Percentiles rank a stretch among this genome's conserved stretches.
Conservation (phyloP, 352 stramenopile genomes). For the Globisporangium polare region DNA sequence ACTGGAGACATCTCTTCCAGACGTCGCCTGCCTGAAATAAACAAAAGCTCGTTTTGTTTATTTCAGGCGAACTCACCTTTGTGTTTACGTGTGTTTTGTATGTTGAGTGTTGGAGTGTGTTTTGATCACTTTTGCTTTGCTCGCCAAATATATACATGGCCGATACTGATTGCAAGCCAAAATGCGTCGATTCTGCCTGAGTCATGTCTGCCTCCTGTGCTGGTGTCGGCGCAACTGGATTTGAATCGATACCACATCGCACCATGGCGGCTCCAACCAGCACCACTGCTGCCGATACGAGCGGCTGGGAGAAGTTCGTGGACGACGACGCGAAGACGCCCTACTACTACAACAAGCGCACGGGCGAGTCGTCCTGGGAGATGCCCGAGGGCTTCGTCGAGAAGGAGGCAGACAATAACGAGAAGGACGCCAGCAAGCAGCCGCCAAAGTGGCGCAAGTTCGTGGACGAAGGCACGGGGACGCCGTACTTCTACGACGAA, state of each 20-base stretch:
- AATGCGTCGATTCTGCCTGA: too few species aligned
- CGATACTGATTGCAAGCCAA: too few species aligned
- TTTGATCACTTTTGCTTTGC: too few species aligned
- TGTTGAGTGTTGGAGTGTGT: too few species aligned
- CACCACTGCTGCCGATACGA: not conserved
- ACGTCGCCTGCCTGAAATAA: too few species aligned
- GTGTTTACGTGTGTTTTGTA: too few species aligned
- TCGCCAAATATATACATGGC: too few species aligned
- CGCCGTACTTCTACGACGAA: conserved; percentile 75
- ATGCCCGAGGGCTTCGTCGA: conserved; percentile 33
- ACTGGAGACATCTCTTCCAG: too few species aligned
- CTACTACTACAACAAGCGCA: conserved; percentile 78
- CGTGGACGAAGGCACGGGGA: conserved; percentile 53
- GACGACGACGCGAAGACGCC: conserved; percentile 51
- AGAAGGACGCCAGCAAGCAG: conserved; percentile 11
- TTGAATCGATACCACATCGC: not conserved
- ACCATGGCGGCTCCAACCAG: conserved; percentile 1
- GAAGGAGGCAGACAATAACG: conserved; percentile 12
- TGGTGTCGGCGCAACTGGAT: not conserved
- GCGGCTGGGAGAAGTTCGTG: conserved; percentile 66
- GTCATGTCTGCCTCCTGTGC: not conserved
- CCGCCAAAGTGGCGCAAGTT: conserved; percentile 55
- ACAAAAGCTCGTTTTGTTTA: too few species aligned
- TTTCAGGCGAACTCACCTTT: too few species aligned
- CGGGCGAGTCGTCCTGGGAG: conserved; percentile 75